Evolutionary conservation across 805 yeast species (phyloP), one percentile per base, ranked within the genome.

Genomic region (Yamadazyma scolyti): DNA sequence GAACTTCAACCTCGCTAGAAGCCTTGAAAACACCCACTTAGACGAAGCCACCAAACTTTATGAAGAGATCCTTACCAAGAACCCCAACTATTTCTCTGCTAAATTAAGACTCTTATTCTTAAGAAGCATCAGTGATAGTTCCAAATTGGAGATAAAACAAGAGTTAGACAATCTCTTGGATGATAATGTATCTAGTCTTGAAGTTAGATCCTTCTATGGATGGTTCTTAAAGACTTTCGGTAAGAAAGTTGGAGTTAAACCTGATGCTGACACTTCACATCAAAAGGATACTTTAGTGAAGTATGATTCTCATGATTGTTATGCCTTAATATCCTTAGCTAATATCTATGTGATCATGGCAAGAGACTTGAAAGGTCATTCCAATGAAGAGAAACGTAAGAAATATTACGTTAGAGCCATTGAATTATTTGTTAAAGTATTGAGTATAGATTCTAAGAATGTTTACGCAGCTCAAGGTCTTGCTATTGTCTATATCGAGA

Each of bases 401-500:
- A 83, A 81, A 42, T 82, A 87, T 33, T 90, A 82, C 53, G 67
- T 81, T 26, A 77, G 95, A 56, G 96, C 96, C n/a, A 82, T 89
- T 9, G 97, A 90, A 58, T 67, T 93, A 37, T 90, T 78, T 55
- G 84, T 87, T 48, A 93, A 93, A 59, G 96, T 87, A 2, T 63
- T 93, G 32, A 79, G 83, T 30, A 60, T 88, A 17, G 97, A 93
- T 60, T 77, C 89, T 2, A 68, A 73, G 44, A 86, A 90, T 52
- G 90, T 89, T 1, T 93, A 81, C 62, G 99, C 98, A 4, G 97
- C 98, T 1, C 98, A 93, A 58, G 99, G 99, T 33, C 71, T 93
- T 40, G 97, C 97, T 1, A 87, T 93, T 34, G 77, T 88, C 4
- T 83, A 87, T 55, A 94, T 95, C 8, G 97, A 90, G 48, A 81